Evolutionary conservation across 2,329 filamentous ascomycete species (phyloP), one percentile per base, ranked within the genome.

Genomic region (Phaeosphaeriaceae sp.): DNA sequence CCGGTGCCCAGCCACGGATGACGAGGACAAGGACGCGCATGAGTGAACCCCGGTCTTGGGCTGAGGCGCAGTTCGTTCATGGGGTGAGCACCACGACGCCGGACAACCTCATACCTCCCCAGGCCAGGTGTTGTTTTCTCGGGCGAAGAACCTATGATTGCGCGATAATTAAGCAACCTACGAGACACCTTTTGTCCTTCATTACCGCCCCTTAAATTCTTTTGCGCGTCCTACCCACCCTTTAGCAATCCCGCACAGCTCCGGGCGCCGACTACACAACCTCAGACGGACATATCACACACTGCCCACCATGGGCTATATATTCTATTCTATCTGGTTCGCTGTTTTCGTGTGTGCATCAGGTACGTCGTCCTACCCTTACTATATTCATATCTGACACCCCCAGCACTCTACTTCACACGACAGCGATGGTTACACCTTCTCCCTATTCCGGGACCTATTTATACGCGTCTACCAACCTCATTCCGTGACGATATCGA

Each of bases 401-500:
- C 29, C 23, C 36, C 60, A 89, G 84, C 80, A 50, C 86, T 94
- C 65, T 96, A 92, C 81, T 77, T 94, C 60, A 93, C 89, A 48
- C 90, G 93, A 61, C 74, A 81, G 48, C 81, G 81, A 76, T 97
- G 94, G 94, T 76, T 88, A 36, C 86, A 83, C 48, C 79, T 83
- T 60, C 74, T 96, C 38, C 86, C 87, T 3, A 80, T 78, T 66
- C 77, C 82, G 32, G 72, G 76, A 54, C 87, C 87, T 71, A 76
- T 90, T 63, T 97, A 97, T 78, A 81, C 87, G 43, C 87, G 85
- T 26, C 83, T 97, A 1, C 90, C 91, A 0, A 81, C 81, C 13
- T 86, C 83, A 41, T 99, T 97, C 77, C 80, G 86, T 35, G 86
- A 83, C 60, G 94, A 99, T 76, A 87, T 94, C 50, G 93, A 97